Conservation (phyloP, 192 early-diverging fungal species). For the Coemansia sp. region DNA sequence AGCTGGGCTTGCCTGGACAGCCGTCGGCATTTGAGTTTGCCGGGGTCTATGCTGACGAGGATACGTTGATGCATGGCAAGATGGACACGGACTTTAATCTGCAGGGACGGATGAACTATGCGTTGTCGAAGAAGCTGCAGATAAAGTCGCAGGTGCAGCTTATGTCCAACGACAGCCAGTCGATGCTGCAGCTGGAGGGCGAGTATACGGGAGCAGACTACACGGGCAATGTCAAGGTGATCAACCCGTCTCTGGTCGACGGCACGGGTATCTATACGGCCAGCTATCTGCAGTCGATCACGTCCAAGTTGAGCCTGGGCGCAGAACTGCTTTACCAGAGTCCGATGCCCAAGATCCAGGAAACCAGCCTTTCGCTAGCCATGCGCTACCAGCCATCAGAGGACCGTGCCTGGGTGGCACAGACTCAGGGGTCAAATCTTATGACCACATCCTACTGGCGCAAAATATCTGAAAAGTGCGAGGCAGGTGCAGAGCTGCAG, state of each 20-base stretch:
- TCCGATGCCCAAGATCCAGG: constrained; percentile 77
- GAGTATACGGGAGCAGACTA: constrained; percentile 90
- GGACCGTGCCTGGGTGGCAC: constrained; percentile 67
- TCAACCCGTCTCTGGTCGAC: constrained; percentile 92
- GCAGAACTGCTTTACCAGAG: constrained; percentile 81
- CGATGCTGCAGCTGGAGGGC: constrained; percentile 88
- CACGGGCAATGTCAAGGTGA: constrained; percentile 85
- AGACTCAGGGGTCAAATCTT: constrained; percentile 64
- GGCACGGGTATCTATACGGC: constrained; percentile 85
- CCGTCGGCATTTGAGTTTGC: constrained; percentile 93
- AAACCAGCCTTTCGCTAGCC: constrained; percentile 70
- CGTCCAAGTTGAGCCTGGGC: constrained; percentile 77
- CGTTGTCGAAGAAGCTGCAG: constrained; percentile 68
- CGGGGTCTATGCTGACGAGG: constrained; percentile 75
- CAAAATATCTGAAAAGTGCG: constrained; percentile 88
- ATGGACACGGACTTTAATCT: constrained; percentile 91
- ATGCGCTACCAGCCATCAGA: constrained; percentile 65
- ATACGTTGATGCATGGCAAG: constrained; percentile 86
- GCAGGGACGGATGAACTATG: constrained; percentile 77
- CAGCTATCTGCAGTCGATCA: constrained; percentile 89
- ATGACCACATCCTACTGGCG: constrained; percentile 86
- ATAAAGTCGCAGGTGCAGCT: constrained; percentile 67
- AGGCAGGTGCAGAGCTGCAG: constrained; percentile 90
- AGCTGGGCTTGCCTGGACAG: constrained; percentile 74
- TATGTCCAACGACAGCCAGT: constrained; percentile 70